Evolutionary conservation across 164 flowering plant species (phyloP).

Genomic region (Umbellularia californica): DNA sequence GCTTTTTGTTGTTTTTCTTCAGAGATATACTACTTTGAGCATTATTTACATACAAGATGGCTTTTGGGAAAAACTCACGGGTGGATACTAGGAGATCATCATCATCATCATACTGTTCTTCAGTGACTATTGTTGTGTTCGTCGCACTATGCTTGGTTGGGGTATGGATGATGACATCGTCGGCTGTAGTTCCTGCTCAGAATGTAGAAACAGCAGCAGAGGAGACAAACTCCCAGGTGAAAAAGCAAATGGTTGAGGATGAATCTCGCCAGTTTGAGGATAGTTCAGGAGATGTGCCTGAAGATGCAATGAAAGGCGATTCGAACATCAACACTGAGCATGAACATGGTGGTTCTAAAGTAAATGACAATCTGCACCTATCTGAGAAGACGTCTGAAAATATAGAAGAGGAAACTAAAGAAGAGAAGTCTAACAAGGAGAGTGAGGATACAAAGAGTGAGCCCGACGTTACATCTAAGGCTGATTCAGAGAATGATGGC

Average conservation of each 20-base stretch:
- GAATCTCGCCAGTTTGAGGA: slow-evolving; percentile 33
- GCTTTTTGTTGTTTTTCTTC: neutral
- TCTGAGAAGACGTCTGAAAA: neutral
- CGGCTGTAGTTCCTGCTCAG: slow-evolving; percentile 64
- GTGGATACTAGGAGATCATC: slow-evolving; percentile 64
- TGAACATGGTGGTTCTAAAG: neutral
- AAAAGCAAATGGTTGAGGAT: slow-evolving; percentile 26
- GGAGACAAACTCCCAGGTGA: slow-evolving; percentile 46
- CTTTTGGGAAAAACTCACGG: slow-evolving; percentile 62
- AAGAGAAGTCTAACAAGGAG: slow-evolving; percentile 21
- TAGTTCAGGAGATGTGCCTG: slow-evolving; percentile 34
- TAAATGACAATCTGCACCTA: neutral
- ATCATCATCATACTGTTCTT: slow-evolving; percentile 63
- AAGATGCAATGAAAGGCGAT: slow-evolving; percentile 28
- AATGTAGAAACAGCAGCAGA: slow-evolving; percentile 41
- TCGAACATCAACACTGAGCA: neutral
- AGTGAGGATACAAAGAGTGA: slow-evolving; percentile 15
- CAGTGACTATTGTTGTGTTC: slow-evolving; percentile 65
- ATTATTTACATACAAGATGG: slow-evolving; percentile 42
- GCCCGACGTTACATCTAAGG: slow-evolving; percentile 16
- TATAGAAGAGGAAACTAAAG: slow-evolving; percentile 24
- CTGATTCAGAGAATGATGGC: slow-evolving; percentile 17
- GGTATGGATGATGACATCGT: slow-evolving; percentile 97
- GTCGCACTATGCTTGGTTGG: slow-evolving; percentile 91
- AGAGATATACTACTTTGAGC: slow-evolving; percentile 6